A percentile compares a stretch with the other conserved stretches of the same genome.
These are phyloP conservation scores for Apiospora koreana DNA, from an alignment of 2,329 filamentous ascomycete species.

Conservation along the genomic window DNA sequence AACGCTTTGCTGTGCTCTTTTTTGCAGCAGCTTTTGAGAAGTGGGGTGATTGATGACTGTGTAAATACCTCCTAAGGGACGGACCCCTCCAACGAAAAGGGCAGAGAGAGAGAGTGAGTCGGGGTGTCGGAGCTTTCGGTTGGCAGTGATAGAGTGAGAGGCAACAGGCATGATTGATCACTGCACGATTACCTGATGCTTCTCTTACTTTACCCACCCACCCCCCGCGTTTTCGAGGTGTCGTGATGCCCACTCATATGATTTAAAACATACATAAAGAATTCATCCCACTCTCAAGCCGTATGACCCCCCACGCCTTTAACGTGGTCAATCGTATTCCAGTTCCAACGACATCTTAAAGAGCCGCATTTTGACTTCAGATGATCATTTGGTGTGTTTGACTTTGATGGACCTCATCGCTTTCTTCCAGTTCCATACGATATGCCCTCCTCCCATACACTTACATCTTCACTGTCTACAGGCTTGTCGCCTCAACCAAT, in stretches of 20 bases:
- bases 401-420: background rate
- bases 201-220: too few relatives aligned
- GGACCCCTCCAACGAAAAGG: background rate
- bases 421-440: background rate
- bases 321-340: background rate
- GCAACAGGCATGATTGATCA: background rate
- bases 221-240: background rate
- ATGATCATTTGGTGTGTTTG: background rate
- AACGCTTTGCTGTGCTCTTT: background rate
- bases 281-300: slow-evolving; percentile 7
- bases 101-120: background rate
- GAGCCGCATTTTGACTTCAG: slow-evolving; percentile 8
- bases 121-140: background rate
- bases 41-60: background rate
- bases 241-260: slow-evolving; percentile 5
- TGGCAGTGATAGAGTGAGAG: background rate
- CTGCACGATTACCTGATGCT: background rate
- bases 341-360: slow-evolving; percentile 4
- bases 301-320: slow-evolving; percentile 4
- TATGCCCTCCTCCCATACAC: background rate
- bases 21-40: background rate
- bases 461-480: background rate
- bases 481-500: background rate
- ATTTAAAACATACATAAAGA: background rate
- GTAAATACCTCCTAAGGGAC: too few relatives aligned